A percentile compares a stretch with the other conserved stretches of the same genome.
phyloP scores from a whole-genome alignment of 164 flowering plant species.

The Brasenia schreberi region DNA sequence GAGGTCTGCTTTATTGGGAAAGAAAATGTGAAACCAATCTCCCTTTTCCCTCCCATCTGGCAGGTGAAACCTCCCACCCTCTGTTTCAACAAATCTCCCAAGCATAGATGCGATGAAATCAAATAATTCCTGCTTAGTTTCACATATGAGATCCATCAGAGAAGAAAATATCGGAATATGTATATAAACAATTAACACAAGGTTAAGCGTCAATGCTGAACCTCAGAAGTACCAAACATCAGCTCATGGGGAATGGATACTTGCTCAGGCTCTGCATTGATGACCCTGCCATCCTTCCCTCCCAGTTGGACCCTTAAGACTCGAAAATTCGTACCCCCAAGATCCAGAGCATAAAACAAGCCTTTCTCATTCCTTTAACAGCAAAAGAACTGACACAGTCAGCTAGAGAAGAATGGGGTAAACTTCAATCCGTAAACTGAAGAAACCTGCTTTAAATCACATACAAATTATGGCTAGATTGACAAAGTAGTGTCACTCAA shows the following conservation, averaged over 20 bases:
- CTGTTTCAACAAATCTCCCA: slow-evolving; percentile 46
- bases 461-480: neutral
- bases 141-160: neutral
- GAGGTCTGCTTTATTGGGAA: slow-evolving; percentile 85
- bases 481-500: neutral
- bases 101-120: slow-evolving; percentile 73
- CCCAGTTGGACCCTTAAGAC: slow-evolving; percentile 79
- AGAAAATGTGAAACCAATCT: slow-evolving; percentile 88
- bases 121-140: slow-evolving; percentile 44
- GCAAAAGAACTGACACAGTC: neutral
- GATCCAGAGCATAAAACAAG: slow-evolving; percentile 80
- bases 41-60: slow-evolving; percentile 48
- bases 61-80: slow-evolving; percentile 39
- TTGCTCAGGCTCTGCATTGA: slow-evolving; percentile 64
- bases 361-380: slow-evolving; percentile 69
- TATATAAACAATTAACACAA: too few species aligned
- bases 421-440: neutral
- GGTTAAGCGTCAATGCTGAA: slow-evolving; percentile 5
- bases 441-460: neutral
- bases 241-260: slow-evolving; percentile 68
- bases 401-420: neutral
- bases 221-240: slow-evolving; percentile 84
- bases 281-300: slow-evolving; percentile 51
- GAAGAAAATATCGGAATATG: neutral
- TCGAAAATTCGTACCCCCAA: slow-evolving; percentile 91